Conservation (phyloP, 2,329 filamentous ascomycete species). For the Cryoendolithus antarcticus region DNA sequence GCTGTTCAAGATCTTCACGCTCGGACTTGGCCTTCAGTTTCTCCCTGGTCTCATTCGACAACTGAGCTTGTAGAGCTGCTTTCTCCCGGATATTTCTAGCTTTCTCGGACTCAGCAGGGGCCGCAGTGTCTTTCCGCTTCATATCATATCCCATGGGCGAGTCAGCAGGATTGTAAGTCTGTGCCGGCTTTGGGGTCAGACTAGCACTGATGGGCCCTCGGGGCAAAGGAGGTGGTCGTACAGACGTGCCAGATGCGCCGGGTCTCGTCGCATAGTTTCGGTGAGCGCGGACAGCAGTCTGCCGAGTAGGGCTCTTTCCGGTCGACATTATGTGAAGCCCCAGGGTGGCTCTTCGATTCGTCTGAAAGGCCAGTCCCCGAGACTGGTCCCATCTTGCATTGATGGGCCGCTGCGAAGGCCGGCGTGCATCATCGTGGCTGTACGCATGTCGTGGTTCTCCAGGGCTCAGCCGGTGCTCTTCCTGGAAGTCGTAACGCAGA, state of each 20-base stretch:
- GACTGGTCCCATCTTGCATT: conserved; percentile 19
- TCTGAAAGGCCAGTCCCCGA: conserved; percentile 14
- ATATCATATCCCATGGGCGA: neutral
- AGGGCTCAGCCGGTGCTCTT: neutral
- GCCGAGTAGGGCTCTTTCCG: conserved; percentile 1
- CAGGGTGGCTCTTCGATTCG: neutral
- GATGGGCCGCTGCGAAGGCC: conserved; percentile 16
- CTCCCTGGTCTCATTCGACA: too few relatives aligned
- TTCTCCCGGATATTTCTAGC: too few relatives aligned
- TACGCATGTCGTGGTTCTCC: neutral
- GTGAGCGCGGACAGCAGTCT: conserved; percentile 1
- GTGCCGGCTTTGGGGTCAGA: neutral
- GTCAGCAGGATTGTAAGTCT: neutral
- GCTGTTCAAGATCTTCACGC: too few relatives aligned
- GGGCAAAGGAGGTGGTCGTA: neutral
- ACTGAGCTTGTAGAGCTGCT: too few relatives aligned
- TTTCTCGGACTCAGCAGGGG: too few relatives aligned
- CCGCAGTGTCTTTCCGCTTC: conserved; percentile 1
- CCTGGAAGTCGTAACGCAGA: neutral
- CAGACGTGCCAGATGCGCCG: neutral
- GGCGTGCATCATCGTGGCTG: conserved; percentile 4
- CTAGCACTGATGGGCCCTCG: too few relatives aligned
- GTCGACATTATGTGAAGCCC: neutral
- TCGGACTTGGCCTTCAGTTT: too few relatives aligned
- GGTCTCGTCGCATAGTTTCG: conserved; percentile 2